Percentiles rank a stretch among this genome's conserved stretches.
Evolutionary conservation across 805 yeast species (phyloP).

Genomic region (Candida oleophila): DNA sequence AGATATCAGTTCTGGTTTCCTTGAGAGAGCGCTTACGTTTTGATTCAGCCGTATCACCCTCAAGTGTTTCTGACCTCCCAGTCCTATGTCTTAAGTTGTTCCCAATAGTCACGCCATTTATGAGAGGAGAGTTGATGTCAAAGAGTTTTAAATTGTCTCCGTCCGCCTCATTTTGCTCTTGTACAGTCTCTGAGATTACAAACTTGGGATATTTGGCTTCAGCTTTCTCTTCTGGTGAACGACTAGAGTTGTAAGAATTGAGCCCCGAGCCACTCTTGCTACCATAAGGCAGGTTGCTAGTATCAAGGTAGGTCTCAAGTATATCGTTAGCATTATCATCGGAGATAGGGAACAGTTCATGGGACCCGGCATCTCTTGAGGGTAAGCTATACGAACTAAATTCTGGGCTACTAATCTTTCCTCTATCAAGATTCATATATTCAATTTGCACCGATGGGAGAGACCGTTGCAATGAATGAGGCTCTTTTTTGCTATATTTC

Average conservation of each 20-base stretch:
- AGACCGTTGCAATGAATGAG: background rate
- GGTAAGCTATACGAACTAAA: too few species aligned
- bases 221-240: constrained; percentile 1
- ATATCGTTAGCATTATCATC: constrained; percentile 32
- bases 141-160: background rate
- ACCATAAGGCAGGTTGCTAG: constrained; percentile 19
- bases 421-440: background rate
- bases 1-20: too few species aligned
- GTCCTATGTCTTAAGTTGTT: constrained; percentile 20
- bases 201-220: background rate
- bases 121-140: constrained; percentile 30
- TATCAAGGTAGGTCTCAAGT: constrained; percentile 29
- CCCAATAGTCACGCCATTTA: constrained; percentile 35
- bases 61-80: background rate
- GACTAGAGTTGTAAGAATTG: background rate
- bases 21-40: background rate
- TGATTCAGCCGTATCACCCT: background rate
- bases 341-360: constrained; percentile 10
- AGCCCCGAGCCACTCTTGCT: constrained; percentile 5
- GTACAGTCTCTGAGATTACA: constrained; percentile 4
- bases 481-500: background rate
- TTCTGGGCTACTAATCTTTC: too few species aligned
- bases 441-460: background rate
- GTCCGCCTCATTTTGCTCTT: constrained; percentile 11
- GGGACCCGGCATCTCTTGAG: constrained; percentile 9